phyloP scores from a whole-genome alignment of 495 filamentous ascomycete species.

The Neurospora tetraspora region DNA sequence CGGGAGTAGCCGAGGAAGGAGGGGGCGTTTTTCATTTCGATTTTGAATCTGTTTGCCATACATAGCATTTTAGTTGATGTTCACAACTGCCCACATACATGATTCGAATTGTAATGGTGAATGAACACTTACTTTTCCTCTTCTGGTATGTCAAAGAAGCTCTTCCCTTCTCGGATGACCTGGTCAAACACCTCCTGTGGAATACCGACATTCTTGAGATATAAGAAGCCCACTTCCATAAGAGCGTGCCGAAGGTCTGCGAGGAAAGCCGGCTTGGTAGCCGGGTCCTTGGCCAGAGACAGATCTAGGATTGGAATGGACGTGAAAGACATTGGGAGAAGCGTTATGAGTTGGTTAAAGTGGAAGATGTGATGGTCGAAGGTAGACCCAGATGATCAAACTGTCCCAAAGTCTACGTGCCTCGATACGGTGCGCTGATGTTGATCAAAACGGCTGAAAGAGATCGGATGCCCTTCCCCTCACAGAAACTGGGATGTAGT shows the following conservation, averaged over 20 bases:
- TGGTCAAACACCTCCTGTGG: slow-evolving; percentile 50
- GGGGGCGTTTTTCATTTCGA: slow-evolving; percentile 82
- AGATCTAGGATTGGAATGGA: slow-evolving; percentile 76
- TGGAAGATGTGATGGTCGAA: neutral
- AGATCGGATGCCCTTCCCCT: neutral
- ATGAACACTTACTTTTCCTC: slow-evolving; percentile 54
- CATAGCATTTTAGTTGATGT: neutral
- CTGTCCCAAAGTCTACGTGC: neutral
- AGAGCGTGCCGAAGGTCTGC: slow-evolving; percentile 64
- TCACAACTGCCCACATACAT: too few species aligned
- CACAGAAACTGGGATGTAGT: neutral
- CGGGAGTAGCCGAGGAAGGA: slow-evolving; percentile 54
- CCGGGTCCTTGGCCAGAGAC: slow-evolving; percentile 48
- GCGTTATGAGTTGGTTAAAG: neutral
- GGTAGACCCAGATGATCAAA: neutral
- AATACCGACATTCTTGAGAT: slow-evolving; percentile 77
- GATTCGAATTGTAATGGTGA: neutral
- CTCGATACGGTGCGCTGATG: neutral
- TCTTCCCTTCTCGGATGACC: slow-evolving; percentile 59
- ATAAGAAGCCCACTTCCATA: slow-evolving; percentile 88
- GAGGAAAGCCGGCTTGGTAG: slow-evolving; percentile 67
- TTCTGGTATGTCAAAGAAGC: slow-evolving; percentile 71
- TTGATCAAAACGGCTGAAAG: neutral
- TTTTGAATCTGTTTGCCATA: slow-evolving; percentile 44
- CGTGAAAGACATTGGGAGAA: slow-evolving; percentile 50